Evolutionary conservation across 495 filamentous ascomycete species (phyloP), one percentile per base, ranked within the genome.

Genomic region (Trypethelium eluteriae): DNA sequence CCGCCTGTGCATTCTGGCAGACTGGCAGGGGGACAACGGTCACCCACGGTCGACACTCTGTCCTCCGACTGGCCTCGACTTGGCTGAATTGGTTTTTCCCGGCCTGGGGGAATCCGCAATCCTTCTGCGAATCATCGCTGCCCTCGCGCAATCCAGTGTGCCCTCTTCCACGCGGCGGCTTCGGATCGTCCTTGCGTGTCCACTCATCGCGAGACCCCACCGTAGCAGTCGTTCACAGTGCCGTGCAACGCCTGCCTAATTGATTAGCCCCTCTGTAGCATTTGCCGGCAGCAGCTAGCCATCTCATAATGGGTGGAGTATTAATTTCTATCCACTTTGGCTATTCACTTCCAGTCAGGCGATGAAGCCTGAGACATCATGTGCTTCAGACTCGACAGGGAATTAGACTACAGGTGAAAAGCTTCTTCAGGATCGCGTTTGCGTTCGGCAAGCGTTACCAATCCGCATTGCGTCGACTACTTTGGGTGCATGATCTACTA

Each of bases 211-310:
- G 49, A 53, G 49, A 53, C 18, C 12, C 49, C 49, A 53, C 49
- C 49, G 49, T 53, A 16, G n/a, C 49, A 53, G 11, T 18, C 18
- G 11, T 53, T 16, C 12, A 16, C 49, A 1, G 11, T n/a, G 49
- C 10, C 49, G 12, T n/a, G 49, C 49, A 5, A 9, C n/a, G 11
- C 49, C 16, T 53, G 49, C 49, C 49, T 14, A 53, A 53, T 53
- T 53, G 5, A 53, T 53, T 53, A 53, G 49, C 16, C 49, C 18
- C 18, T n/a, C 18, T n/a, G 49, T 53, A 53, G 49, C 49, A 53
- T 53, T 53, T 53, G n/a, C 49, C 49, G 49, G 49, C 49, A 53
- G 49, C 18, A 53, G 49, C n/a, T 53, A 53, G n/a, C 5, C 49
- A 18, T 25, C 18, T n/a, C 5, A 53, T 53, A 53, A 7, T 25